Conservation (phyloP, 2,329 filamentous ascomycete species). For the Ceratocystiopsis minuta region DNA sequence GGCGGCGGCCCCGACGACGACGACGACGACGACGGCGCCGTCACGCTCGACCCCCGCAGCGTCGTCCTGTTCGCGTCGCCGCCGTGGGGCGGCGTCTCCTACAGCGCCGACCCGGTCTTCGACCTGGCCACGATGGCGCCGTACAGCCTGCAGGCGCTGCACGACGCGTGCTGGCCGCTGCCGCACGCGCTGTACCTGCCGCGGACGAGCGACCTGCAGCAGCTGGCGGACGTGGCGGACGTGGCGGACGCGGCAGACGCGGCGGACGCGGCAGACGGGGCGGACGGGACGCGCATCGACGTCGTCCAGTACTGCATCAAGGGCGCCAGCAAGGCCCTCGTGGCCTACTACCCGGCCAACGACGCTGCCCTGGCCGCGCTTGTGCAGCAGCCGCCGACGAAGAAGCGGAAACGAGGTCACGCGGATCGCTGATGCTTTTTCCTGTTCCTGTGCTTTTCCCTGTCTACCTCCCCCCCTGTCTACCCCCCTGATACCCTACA, state of each 20-base stretch:
- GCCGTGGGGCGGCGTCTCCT: conserved; percentile 41
- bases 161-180: conserved; percentile 40
- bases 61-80: conserved; percentile 39
- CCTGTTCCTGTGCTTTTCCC: background rate
- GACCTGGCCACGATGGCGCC: conserved; percentile 76
- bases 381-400: no score
- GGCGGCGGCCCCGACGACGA: conserved; percentile 9
- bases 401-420: no score
- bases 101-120: conserved; percentile 49
- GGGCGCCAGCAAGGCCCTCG: conserved; percentile 69
- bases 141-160: conserved; percentile 51
- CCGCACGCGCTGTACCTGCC: conserved; percentile 66
- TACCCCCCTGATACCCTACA: conserved; percentile 23
- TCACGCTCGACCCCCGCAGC: conserved; percentile 22
- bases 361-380: no score
- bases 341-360: conserved; percentile 27
- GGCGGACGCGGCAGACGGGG: background rate
- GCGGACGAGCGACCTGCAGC: conserved; percentile 63
- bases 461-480: no score
- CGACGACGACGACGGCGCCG: background rate
- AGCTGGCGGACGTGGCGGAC: conserved; percentile 42
- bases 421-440: background rate
- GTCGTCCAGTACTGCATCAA: conserved; percentile 84
- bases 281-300: conserved; percentile 29
- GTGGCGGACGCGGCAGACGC: conserved; percentile 29